These are phyloP conservation scores for Sphaceloma murrayae DNA, from an alignment of 2,329 filamentous ascomycete genomes.

Conservation along the genomic window DNA sequence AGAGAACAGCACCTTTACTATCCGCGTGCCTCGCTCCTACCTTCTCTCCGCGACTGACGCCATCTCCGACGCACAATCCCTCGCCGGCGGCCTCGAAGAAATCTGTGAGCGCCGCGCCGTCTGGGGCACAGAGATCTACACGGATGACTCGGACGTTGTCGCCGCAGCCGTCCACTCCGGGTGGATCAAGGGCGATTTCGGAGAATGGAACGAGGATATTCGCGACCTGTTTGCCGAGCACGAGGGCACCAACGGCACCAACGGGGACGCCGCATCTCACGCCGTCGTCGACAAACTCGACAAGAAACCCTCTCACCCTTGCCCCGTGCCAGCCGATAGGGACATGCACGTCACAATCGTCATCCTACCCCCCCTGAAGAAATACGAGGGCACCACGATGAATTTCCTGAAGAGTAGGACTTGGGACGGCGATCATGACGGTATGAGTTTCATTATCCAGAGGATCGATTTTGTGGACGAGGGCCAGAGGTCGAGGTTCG, in stretches of 20 bases:
- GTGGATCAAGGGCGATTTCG: conserved; percentile 84
- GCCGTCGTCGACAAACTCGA: conserved; percentile 5
- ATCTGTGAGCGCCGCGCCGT: conserved; percentile 71
- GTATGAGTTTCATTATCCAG: conserved; percentile 78
- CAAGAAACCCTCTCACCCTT: conserved; percentile 44
- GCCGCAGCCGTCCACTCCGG: conserved; percentile 89
- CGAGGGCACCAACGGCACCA: conserved; percentile 25
- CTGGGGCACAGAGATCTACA: conserved; percentile 93
- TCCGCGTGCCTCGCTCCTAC: conserved; percentile 75
- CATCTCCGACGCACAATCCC: too few species aligned
- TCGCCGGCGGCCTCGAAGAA: conserved; percentile 51
- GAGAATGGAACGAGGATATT: conserved; percentile 39
- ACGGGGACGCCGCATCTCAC: background rate
- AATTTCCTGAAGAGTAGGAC: conserved; percentile 75
- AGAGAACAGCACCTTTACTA: conserved; percentile 81
- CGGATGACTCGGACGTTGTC: conserved; percentile 87
- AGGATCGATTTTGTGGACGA: conserved; percentile 80
- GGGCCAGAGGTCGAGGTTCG: conserved; percentile 42
- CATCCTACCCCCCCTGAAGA: conserved; percentile 67
- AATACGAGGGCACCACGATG: conserved; percentile 64
- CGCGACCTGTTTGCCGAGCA: conserved; percentile 29
- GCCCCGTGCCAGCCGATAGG: conserved; percentile 54
- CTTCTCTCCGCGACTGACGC: conserved; percentile 34
- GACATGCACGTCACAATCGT: conserved; percentile 83
- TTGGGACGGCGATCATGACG: conserved; percentile 70